Conservation (phyloP, 441 rosid genomes). For the Gossypium trilobum region DNA sequence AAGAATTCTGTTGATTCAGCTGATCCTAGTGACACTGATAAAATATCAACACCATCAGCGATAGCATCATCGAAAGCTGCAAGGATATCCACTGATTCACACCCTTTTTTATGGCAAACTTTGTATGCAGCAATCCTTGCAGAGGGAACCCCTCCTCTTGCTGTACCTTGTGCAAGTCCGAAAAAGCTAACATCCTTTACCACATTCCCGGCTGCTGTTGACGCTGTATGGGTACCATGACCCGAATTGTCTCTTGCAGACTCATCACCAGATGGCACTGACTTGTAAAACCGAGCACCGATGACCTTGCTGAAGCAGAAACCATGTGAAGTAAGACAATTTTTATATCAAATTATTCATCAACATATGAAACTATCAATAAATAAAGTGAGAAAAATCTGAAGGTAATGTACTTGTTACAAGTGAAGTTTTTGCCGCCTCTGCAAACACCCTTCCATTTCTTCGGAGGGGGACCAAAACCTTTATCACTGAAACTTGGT, state of each 20-base stretch:
- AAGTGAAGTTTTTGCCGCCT: conserved; percentile 15
- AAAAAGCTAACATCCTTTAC: conserved; percentile 15
- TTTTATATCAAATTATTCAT: neutral
- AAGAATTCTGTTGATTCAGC: neutral
- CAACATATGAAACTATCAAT: neutral
- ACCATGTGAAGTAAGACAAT: neutral
- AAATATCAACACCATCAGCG: conserved; percentile 26
- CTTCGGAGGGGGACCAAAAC: conserved; percentile 10
- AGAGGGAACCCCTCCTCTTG: conserved; percentile 16
- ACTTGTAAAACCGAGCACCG: neutral
- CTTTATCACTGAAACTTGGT: conserved; percentile 18
- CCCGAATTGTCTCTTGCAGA: conserved; percentile 12
- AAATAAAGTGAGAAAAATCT: neutral
- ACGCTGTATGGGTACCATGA: conserved; percentile 18
- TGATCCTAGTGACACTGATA: conserved; percentile 16
- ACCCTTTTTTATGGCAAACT: neutral
- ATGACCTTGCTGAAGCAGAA: neutral
- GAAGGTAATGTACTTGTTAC: conserved; percentile 3
- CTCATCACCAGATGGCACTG: neutral
- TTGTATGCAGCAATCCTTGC: conserved; percentile 21
- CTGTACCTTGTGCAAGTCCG: conserved; percentile 13
- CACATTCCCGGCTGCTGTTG: conserved; percentile 13
- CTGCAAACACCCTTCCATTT: conserved; percentile 22
- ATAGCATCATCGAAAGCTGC: conserved; percentile 26
- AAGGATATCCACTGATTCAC: neutral